phyloP scores from a whole-genome alignment of 768 basidiomycete species.

The Xerocomus brunneocitrinus region DNA sequence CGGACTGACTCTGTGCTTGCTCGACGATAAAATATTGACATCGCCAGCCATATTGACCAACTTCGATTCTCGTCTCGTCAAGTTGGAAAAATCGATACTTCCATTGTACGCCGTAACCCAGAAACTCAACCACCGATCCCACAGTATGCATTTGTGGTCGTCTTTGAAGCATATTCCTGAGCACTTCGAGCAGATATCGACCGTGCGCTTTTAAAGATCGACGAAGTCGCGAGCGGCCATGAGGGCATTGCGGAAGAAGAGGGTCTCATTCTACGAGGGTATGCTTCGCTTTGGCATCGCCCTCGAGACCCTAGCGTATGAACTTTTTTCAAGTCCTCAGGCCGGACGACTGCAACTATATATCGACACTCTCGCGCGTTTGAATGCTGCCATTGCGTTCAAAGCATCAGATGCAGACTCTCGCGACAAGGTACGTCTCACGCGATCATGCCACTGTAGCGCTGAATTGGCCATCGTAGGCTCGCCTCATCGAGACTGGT shows the following conservation, averaged over 20 bases:
- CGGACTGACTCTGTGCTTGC: constrained; percentile 2
- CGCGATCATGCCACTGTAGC: background rate
- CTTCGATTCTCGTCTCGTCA: constrained; percentile 77
- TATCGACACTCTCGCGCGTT: constrained; percentile 66
- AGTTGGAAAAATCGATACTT: constrained; percentile 79
- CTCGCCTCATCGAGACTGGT: constrained; percentile 78
- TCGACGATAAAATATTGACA: constrained; percentile 18
- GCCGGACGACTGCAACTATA: constrained; percentile 60
- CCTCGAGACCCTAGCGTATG: background rate
- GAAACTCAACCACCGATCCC: constrained; percentile 62
- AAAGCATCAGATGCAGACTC: constrained; percentile 55
- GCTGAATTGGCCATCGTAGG: constrained; percentile 27
- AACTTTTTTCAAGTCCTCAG: constrained; percentile 52
- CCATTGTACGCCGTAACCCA: constrained; percentile 81
- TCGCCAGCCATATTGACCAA: constrained; percentile 73
- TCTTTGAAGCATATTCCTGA: background rate
- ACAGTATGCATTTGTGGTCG: constrained; percentile 47
- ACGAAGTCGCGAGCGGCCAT: constrained; percentile 70
- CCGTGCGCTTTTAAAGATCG: constrained; percentile 69
- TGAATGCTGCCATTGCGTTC: constrained; percentile 79
- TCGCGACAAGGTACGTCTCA: constrained; percentile 44
- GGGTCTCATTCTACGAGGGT: constrained; percentile 76
- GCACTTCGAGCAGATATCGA: constrained; percentile 60
- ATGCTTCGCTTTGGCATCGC: constrained; percentile 6
- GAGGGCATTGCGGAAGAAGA: constrained; percentile 77